These are phyloP conservation scores for Fragilaria radians DNA, from an alignment of 108 stramenopile genomes.

Conservation along the genomic window DNA sequence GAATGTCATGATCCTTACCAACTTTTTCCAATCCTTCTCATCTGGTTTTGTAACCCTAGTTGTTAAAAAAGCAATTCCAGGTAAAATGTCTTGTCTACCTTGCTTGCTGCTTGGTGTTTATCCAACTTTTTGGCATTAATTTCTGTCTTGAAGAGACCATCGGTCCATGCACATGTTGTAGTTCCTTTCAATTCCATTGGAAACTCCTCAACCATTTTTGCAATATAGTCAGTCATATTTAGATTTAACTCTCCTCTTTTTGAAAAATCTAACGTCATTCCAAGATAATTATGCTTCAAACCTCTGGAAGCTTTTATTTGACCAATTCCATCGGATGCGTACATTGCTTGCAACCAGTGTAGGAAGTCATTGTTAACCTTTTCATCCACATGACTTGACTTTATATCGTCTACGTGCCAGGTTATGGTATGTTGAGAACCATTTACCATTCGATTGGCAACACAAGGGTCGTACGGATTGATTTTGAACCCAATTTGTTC, in stretches of 20 bases:
- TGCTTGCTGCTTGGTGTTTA: no score
- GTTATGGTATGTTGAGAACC: background rate
- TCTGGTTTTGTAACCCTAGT: slow-evolving; percentile 23
- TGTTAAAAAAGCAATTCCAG: slow-evolving; percentile 28
- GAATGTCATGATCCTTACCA: background rate
- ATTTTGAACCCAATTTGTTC: background rate
- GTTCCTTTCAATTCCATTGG: slow-evolving; percentile 3
- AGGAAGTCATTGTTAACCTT: background rate
- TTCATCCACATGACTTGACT: background rate
- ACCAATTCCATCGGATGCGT: background rate
- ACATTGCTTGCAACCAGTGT: background rate
- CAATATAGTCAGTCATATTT: slow-evolving; percentile 23
- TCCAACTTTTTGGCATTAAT: no score
- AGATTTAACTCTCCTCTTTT: slow-evolving; percentile 14
- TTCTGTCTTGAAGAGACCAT: no score
- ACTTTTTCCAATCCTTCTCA: slow-evolving; percentile 13
- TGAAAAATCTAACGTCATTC: slow-evolving; percentile 36
- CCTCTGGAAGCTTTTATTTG: background rate
- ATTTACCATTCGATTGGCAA: background rate
- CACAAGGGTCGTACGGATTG: background rate
- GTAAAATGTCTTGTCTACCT: no score
- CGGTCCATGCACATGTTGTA: no score
- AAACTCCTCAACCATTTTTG: no score
- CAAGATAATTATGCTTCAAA: background rate
- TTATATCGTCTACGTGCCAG: background rate